Conservation (phyloP, 306 rosid genomes). For the Senna tora region DNA sequence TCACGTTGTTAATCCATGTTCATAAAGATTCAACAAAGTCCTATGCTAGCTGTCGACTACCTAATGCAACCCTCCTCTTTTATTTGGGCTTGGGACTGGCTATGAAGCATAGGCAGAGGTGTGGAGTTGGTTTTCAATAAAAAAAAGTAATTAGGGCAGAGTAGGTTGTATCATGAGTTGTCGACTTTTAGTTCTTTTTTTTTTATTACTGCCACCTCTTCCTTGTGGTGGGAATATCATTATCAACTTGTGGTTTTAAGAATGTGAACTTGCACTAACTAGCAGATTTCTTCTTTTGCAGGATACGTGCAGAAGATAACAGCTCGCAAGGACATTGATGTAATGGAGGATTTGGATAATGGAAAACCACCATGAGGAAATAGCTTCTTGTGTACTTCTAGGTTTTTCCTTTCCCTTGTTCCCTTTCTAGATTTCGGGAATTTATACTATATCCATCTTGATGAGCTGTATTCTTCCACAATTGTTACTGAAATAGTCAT, state of each 20-base stretch:
- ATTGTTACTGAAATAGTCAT: not conserved
- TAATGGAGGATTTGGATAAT: conserved; percentile 89
- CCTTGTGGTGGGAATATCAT: conserved; percentile 28
- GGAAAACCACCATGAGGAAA: conserved; percentile 62
- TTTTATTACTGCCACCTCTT: conserved; percentile 8
- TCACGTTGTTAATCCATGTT: too few species aligned
- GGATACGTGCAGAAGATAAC: conserved; percentile 98
- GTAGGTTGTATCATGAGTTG: not conserved
- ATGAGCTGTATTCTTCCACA: conserved; percentile 45
- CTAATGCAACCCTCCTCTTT: too few species aligned
- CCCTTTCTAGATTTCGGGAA: conserved; percentile 35
- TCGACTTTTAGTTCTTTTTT: conserved; percentile 14
- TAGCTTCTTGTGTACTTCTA: not conserved
- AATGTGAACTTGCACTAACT: conserved; percentile 35
- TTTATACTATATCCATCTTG: conserved; percentile 37
- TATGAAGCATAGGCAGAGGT: too few species aligned
- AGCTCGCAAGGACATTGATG: conserved; percentile 79
- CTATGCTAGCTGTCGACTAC: too few species aligned
- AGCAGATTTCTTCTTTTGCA: conserved; percentile 46
- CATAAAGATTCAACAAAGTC: too few species aligned
- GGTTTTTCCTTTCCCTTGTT: conserved; percentile 19
- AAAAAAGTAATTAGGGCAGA: not conserved
- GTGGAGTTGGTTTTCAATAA: too few species aligned
- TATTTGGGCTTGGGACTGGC: too few species aligned
- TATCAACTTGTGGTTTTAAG: conserved; percentile 15